Percentiles rank a stretch among this genome's conserved stretches.
phyloP scores from a whole-genome alignment of 2,329 filamentous ascomycete species.

The Bisporella sp. region DNA sequence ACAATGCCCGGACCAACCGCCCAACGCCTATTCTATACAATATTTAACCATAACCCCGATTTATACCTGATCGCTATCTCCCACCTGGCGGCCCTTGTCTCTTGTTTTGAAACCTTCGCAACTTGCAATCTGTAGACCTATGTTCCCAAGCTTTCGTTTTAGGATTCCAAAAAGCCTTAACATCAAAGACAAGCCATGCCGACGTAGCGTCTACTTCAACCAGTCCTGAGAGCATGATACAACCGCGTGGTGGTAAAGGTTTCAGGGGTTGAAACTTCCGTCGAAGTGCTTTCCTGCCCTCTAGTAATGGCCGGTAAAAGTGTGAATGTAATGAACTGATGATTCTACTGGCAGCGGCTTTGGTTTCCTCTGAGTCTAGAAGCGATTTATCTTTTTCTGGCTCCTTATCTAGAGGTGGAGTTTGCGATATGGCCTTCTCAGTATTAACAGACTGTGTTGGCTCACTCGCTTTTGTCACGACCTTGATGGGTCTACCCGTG shows the following conservation, averaged over 20 bases:
- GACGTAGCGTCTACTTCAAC: conserved; percentile 44
- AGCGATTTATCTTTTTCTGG: conserved; percentile 15
- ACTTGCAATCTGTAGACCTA: conserved; percentile 30
- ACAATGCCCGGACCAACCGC: too few species aligned
- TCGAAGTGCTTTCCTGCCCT: conserved; percentile 21
- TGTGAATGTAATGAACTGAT: conserved; percentile 14
- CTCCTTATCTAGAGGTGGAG: conserved; percentile 5
- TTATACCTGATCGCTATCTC: background rate
- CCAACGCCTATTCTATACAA: background rate
- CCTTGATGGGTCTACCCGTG: too few species aligned
- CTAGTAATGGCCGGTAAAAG: conserved; percentile 19
- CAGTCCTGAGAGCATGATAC: conserved; percentile 45
- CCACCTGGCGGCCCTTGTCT: conserved; percentile 26
- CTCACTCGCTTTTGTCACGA: too few species aligned
- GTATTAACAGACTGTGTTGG: too few species aligned
- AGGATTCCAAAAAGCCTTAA: conserved; percentile 48
- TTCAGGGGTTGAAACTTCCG: conserved; percentile 41
- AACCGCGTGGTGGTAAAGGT: conserved; percentile 41
- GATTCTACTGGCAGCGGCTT: background rate
- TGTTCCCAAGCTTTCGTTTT: conserved; percentile 35
- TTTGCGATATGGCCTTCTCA: too few species aligned
- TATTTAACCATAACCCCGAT: background rate
- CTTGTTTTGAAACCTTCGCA: conserved; percentile 39
- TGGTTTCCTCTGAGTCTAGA: background rate
- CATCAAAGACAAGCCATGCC: conserved; percentile 43